Conservation (phyloP, 768 basidiomycete species). For the Cubamyces sp. region DNA sequence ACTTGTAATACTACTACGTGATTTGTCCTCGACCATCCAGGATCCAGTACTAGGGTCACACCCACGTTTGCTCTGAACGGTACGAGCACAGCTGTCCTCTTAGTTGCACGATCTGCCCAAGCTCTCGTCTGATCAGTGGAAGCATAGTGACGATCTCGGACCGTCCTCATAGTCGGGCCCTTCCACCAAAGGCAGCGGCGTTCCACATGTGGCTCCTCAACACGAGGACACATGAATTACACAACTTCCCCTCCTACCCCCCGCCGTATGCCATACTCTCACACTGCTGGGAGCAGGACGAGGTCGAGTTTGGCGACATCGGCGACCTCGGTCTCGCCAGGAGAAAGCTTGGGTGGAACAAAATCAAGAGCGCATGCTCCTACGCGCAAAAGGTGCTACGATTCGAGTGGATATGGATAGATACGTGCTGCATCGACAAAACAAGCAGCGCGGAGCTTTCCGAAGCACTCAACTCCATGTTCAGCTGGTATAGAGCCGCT, state of each 20-base stretch:
- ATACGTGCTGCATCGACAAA: slow-evolving; percentile 14
- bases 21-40: too few relatives aligned
- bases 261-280: slow-evolving; percentile 8
- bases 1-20: too few relatives aligned
- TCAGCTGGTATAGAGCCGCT: neutral
- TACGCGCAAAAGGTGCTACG: neutral
- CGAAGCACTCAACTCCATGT: slow-evolving; percentile 9
- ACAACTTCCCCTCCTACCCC: neutral
- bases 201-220: slow-evolving; percentile 1
- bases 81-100: too few relatives aligned
- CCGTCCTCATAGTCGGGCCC: too few relatives aligned
- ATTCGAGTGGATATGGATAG: slow-evolving; percentile 1
- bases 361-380: slow-evolving; percentile 4
- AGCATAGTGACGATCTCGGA: too few relatives aligned
- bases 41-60: too few relatives aligned
- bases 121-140: too few relatives aligned
- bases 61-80: too few relatives aligned
- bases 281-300: slow-evolving; percentile 5
- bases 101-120: too few relatives aligned
- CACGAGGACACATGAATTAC: neutral
- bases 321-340: neutral
- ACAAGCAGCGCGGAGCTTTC: slow-evolving; percentile 8
- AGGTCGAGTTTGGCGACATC: slow-evolving; percentile 8
- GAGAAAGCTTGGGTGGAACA: neutral
- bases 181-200: too few relatives aligned